Base-by-base conservation (phyloP, 257 asterid species). In the Handroanthus guayacan region DNA sequence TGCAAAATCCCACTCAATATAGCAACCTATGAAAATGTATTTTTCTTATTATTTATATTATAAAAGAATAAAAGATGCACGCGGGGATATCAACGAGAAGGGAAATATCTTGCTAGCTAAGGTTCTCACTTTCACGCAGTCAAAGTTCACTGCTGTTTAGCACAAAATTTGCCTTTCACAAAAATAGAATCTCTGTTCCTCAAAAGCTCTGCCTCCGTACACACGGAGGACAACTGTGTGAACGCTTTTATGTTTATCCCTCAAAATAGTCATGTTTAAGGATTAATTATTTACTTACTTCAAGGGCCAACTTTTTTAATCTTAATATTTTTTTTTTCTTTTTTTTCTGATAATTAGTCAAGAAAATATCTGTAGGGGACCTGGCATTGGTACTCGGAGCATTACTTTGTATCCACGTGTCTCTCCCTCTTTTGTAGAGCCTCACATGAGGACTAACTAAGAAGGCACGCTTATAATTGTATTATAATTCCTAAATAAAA, bases 331-430 rank as follows among this genome's bases (percentile, higher is more conserved):
- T 39, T 2, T 47, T 62, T 62, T 51, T 16, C 1, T 41, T 7
- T 39, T 2, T 47, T 62, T 62, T 51, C 34, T 71, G 3, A n/a
- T 47, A 74, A 71, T 56, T 47, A 71, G 62, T 57, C 57, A 62
- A 67, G 44, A 57, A 14, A 39, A 37, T 52, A 52, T 39, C 39
- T 54, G 14, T 3, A 41, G 50, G 58, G 37, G 82, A 79, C 85
- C 70, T 5, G n/a, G 54, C 89, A 80, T 86, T 72, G 92, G 87
- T 80, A 84, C 14, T 67, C 71, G 89, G 37, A 87, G 82, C 82
- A 68, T 69, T 44, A 66, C 71, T 62, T 68, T 62, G 63, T 34
- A 7, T 18, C 82, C 84, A 80, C 86, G 76, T 75, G 87, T 71
- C 79, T 75, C 71, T 6, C 54, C 68, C 81, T 85, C 86, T 48